Conservation (phyloP, 371 early-diverging fungal species). For the Lichtheimia corymbifera region DNA sequence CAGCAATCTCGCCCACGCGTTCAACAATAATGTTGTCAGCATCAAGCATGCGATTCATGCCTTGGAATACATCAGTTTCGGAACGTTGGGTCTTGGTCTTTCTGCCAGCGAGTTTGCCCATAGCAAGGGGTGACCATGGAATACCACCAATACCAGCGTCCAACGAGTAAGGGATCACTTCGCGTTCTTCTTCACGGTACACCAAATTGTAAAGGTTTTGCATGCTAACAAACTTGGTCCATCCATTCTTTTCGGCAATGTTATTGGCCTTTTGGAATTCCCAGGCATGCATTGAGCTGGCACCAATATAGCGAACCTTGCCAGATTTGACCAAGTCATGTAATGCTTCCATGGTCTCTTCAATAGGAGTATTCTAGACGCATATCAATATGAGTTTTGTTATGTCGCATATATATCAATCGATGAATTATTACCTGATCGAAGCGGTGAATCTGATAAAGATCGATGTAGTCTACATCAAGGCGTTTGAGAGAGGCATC, state of each 20-base stretch:
- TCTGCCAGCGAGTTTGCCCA: slow-evolving; percentile 24
- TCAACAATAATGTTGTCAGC: slow-evolving; percentile 27
- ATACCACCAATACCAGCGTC: slow-evolving; percentile 45
- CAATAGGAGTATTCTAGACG: slow-evolving; percentile 27
- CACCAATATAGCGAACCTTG: slow-evolving; percentile 52
- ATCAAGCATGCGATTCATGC: not conserved
- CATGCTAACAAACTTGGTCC: slow-evolving; percentile 55
- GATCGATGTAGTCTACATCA: slow-evolving; percentile 60
- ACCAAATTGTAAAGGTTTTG: slow-evolving; percentile 56
- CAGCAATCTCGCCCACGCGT: slow-evolving; percentile 41
- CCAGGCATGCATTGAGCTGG: slow-evolving; percentile 34
- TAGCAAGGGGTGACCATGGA: slow-evolving; percentile 16
- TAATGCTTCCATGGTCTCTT: slow-evolving; percentile 60
- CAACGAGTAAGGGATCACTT: slow-evolving; percentile 51
- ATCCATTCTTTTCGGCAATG: slow-evolving; percentile 49
- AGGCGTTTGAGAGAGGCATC: slow-evolving; percentile 52
- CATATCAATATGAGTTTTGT: too few species aligned
- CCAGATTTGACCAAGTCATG: slow-evolving; percentile 52
- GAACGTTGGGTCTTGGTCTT: slow-evolving; percentile 17
- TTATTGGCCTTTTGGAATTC: slow-evolving; percentile 41
- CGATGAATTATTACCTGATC: slow-evolving; percentile 17
- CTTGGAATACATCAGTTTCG: slow-evolving; percentile 1
- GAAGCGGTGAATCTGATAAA: slow-evolving; percentile 60
- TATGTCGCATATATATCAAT: not conserved
- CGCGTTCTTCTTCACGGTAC: slow-evolving; percentile 66